Evolutionary conservation across 116 monocot species (phyloP), one percentile per base, ranked within the genome.

Genomic region (Thalassia testudinum): DNA sequence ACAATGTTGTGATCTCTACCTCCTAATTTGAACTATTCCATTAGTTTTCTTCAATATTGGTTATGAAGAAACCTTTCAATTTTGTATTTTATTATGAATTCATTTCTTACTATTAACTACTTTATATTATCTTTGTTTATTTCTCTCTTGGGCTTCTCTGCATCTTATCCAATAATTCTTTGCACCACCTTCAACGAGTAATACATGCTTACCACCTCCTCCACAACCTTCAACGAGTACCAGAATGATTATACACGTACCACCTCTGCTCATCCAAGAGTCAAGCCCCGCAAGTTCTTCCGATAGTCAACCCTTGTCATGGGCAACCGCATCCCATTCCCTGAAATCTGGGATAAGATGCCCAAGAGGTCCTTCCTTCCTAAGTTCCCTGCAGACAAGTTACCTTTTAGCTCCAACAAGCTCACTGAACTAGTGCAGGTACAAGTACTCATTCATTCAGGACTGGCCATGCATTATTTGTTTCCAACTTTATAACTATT

Each of bases 231-330:
- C 59, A 30, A 0, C 24, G 50, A 40, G 12, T 66, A 66, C 62
- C 1, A 8, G 11, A 62, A 62, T 5, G 15, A 3, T 15, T n/a
- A n/a, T n/a, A n/a, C n/a, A n/a, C 15, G 7, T 16, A n/a, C 45
- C 2, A 12, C 54, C 15, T 0, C 47, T 0, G 63, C 26, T 22
- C 29, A 19, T 0, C 18, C 27, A n/a, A 12, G 1, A 1, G 61
- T 62, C 22, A 67, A 76, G 66, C 66, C 63, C 1, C 67, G 77
- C 27, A 77, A 65, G 61, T 77, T 77, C 77, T 77, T 77, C 38
- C 37, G 77, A 38, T 42, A 61, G 51, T 22, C 60, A 4, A 64
- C 26, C 22, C 19, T 77, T 17, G 27, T 43, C 17, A 34, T n/a
- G 1, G 68, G 72, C 24, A 30, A 37, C 22, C 11, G 24, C 43